A percentile compares a stretch with the other conserved stretches of the same genome.
phyloP scores from a whole-genome alignment of 139 green algal species.

The Coccomyxa sp. region DNA sequence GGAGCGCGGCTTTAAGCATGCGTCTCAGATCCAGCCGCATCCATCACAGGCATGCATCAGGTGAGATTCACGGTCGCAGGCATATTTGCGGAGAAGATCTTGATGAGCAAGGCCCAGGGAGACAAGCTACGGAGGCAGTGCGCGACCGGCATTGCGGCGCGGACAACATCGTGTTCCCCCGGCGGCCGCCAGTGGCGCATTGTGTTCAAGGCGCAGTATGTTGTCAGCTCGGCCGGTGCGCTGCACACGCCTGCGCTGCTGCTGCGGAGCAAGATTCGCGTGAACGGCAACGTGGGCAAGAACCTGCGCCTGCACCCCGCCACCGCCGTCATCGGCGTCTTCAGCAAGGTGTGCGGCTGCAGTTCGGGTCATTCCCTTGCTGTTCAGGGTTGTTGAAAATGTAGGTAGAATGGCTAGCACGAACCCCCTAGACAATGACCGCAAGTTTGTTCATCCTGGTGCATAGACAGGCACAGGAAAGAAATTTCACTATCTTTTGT shows the following conservation, averaged over 20 bases:
- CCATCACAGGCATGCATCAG: neutral
- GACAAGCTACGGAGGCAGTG: neutral
- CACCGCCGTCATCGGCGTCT: conserved; percentile 28
- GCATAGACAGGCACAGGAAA: too few species aligned
- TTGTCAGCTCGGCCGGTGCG: conserved; percentile 24
- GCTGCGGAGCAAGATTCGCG: conserved; percentile 45
- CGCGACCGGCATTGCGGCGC: neutral
- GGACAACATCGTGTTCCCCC: neutral
- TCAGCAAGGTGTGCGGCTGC: conserved; percentile 8
- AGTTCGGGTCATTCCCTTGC: too few species aligned
- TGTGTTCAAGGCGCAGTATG: conserved; percentile 21
- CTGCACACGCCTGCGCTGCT: conserved; percentile 66
- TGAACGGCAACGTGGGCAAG: conserved; percentile 41
- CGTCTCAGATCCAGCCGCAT: too few species aligned
- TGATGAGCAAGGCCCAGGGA: neutral
- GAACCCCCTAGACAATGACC: too few species aligned
- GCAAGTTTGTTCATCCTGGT: too few species aligned
- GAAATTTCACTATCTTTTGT: too few species aligned
- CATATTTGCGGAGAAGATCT: neutral
- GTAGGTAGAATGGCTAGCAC: too few species aligned
- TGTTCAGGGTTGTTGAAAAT: too few species aligned
- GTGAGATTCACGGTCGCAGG: neutral
- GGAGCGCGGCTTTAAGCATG: too few species aligned
- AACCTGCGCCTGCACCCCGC: conserved; percentile 55
- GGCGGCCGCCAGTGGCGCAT: neutral